Conservation (phyloP, 495 filamentous ascomycete genomes). For the Penicilliopsis zonata region DNA sequence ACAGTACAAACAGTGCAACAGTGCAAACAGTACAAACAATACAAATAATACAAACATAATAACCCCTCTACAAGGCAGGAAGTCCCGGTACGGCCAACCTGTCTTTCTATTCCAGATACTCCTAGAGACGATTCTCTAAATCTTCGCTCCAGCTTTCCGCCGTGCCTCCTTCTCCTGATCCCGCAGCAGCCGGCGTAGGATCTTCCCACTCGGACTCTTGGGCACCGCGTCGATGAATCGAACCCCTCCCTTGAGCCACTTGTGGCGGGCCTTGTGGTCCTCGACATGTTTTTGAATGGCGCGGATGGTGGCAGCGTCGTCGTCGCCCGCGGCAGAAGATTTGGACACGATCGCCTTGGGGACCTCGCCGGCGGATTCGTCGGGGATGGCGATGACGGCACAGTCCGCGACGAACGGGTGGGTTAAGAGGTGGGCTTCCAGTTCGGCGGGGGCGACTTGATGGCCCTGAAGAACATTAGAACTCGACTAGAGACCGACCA, state of each 20-base stretch:
- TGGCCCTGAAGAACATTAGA: slow-evolving; percentile 42
- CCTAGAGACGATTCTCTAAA: too few species aligned
- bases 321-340: slow-evolving; percentile 42
- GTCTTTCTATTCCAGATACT: too few species aligned
- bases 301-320: slow-evolving; percentile 45
- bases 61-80: too few species aligned
- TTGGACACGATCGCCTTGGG: slow-evolving; percentile 86
- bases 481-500: too few species aligned
- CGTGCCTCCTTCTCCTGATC: slow-evolving; percentile 67
- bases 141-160: slow-evolving; percentile 46
- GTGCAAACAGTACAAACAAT: slow-evolving; percentile 9
- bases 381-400: slow-evolving; percentile 70
- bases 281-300: slow-evolving; percentile 68
- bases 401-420: slow-evolving; percentile 74
- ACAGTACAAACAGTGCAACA: slow-evolving; percentile 22
- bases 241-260: slow-evolving; percentile 80
- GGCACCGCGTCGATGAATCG: slow-evolving; percentile 67
- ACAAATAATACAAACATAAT: too few species aligned
- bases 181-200: slow-evolving; percentile 65
- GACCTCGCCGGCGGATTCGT: slow-evolving; percentile 65
- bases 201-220: slow-evolving; percentile 91
- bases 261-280: slow-evolving; percentile 74
- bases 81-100: too few species aligned
- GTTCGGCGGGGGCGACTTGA: slow-evolving; percentile 86
- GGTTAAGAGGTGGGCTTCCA: slow-evolving; percentile 78